Evolutionary conservation across 495 filamentous ascomycete species (phyloP).

Genomic region (Penicillium dipodomyicola): DNA sequence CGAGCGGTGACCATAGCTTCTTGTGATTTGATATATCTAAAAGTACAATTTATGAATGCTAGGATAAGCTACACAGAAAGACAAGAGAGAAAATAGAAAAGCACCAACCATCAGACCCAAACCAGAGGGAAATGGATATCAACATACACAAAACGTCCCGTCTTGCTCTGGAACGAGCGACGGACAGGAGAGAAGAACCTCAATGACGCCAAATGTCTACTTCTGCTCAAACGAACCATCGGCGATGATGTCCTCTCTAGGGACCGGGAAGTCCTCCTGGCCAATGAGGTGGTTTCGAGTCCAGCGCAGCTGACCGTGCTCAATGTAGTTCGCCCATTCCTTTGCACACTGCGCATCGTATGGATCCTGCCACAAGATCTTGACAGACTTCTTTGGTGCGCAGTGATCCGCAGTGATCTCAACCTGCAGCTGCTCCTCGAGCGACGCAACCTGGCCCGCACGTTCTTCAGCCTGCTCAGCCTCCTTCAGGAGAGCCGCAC

Average conservation of each 20-base stretch:
- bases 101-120: slow-evolving; percentile 21
- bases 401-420: slow-evolving; percentile 34
- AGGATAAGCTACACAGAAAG: slow-evolving; percentile 17
- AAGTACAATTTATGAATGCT: slow-evolving; percentile 54
- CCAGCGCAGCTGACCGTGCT: slow-evolving; percentile 53
- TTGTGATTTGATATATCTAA: slow-evolving; percentile 45
- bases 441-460: slow-evolving; percentile 29
- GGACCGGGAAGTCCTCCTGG: slow-evolving; percentile 23
- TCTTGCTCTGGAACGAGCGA: slow-evolving; percentile 7
- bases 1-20: slow-evolving; percentile 7
- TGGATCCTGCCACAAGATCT: slow-evolving; percentile 69
- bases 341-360: slow-evolving; percentile 63
- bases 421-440: slow-evolving; percentile 33
- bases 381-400: slow-evolving; percentile 32
- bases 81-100: slow-evolving; percentile 22
- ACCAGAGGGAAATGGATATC: slow-evolving; percentile 19
- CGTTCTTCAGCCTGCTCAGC: slow-evolving; percentile 37
- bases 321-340: slow-evolving; percentile 66
- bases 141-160: slow-evolving; percentile 14
- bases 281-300: slow-evolving; percentile 39
- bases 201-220: slow-evolving; percentile 16
- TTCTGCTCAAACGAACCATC: slow-evolving; percentile 45
- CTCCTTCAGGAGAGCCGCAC: slow-evolving; percentile 39
- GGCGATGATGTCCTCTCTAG: slow-evolving; percentile 38
- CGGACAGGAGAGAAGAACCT: not conserved